These are phyloP conservation scores for Adansonia digitata DNA, from an alignment of 345 rosid genomes.

Conservation along the genomic window DNA sequence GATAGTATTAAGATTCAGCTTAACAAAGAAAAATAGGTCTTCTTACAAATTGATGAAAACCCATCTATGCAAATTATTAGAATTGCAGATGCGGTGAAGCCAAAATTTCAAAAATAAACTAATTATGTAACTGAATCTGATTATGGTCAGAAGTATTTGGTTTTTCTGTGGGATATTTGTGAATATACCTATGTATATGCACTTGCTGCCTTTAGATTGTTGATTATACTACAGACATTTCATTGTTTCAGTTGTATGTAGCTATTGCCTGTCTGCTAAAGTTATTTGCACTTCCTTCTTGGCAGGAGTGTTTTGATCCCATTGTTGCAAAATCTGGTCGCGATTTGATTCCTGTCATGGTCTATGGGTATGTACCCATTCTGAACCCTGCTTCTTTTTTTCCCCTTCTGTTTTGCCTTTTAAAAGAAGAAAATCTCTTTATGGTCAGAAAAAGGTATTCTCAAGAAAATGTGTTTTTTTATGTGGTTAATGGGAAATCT, in stretches of 20 bases:
- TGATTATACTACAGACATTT: not conserved
- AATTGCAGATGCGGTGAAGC: not conserved
- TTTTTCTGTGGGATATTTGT: not conserved
- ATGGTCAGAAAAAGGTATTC: not conserved
- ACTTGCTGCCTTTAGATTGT: not conserved
- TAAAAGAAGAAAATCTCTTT: not conserved
- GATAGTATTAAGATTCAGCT: not conserved
- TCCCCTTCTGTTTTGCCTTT: not conserved
- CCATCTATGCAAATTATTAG: not conserved
- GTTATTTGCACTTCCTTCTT: constrained; percentile 14
- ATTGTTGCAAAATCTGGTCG: constrained; percentile 83
- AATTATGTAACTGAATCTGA: not conserved
- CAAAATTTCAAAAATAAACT: not conserved
- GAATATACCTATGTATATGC: not conserved
- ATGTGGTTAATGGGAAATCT: not conserved
- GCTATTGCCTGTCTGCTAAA: not conserved
- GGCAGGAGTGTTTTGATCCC: constrained; percentile 95
- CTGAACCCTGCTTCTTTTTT: not conserved
- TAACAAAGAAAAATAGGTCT: not conserved
- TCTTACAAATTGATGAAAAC: not conserved
- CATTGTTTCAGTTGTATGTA: not conserved
- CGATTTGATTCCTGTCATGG: constrained; percentile 98
- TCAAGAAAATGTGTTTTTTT: not conserved
- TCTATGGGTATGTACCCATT: constrained; percentile 68
- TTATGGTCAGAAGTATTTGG: not conserved